A percentile compares a stretch with the other conserved stretches of the same genome.
Evolutionary conservation across 495 filamentous ascomycete genomes (phyloP).

Genomic region (Glonium stellatum): DNA sequence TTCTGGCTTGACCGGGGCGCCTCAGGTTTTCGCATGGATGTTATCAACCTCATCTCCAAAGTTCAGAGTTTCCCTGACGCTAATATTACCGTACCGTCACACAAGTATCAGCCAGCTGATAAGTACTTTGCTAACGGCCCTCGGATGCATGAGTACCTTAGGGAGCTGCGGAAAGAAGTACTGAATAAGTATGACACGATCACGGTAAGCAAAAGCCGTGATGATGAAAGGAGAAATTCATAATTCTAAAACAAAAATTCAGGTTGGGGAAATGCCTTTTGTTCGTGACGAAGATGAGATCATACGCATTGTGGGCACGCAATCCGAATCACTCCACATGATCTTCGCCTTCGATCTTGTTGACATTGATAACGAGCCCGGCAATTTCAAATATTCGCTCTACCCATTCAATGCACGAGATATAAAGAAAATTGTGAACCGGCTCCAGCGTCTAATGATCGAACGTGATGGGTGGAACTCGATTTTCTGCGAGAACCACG

Average conservation of each 20-base stretch:
- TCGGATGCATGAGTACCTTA: conserved; percentile 49
- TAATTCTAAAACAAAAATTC: neutral
- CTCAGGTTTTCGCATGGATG: conserved; percentile 53
- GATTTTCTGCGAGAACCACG: conserved; percentile 45
- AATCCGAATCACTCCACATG: conserved; percentile 46
- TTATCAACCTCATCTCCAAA: conserved; percentile 51
- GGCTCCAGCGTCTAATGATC: conserved; percentile 43
- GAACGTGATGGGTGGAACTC: conserved; percentile 49
- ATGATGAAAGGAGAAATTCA: neutral
- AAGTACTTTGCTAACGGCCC: conserved; percentile 52
- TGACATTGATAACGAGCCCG: conserved; percentile 42
- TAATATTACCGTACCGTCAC: conserved; percentile 34
- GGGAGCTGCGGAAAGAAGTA: conserved; percentile 42
- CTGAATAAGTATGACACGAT: conserved; percentile 44
- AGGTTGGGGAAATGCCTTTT: conserved; percentile 43
- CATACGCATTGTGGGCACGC: conserved; percentile 42
- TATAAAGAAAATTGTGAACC: conserved; percentile 35
- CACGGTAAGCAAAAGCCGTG: conserved; percentile 34
- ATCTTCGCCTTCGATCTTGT: conserved; percentile 50
- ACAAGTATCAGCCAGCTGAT: conserved; percentile 41
- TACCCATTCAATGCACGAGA: conserved; percentile 41
- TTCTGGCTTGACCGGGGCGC: conserved; percentile 50
- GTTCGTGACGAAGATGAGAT: conserved; percentile 41
- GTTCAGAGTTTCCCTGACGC: conserved; percentile 42
- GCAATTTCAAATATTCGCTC: conserved; percentile 37